Evolutionary conservation across 768 basidiomycete species (phyloP), one percentile per base, ranked within the genome.

Genomic region (Lyophyllum shimeji): DNA sequence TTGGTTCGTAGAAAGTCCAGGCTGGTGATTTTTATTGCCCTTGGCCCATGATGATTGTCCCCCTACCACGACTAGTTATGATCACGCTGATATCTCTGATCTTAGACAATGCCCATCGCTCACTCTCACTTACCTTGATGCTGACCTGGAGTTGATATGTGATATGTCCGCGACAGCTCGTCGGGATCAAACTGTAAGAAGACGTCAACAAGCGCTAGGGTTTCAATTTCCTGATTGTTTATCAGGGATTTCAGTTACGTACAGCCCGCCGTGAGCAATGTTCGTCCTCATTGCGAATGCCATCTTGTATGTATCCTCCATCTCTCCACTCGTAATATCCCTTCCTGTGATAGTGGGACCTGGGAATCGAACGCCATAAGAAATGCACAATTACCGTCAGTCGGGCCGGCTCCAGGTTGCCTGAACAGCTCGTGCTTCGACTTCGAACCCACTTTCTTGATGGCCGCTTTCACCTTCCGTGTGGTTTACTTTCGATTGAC

Each of bases 361-460:
- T 12, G 23, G 43, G 11, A 23, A 44, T 4, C 3, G 43, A 3
- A 13, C 21, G 2, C 21, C 20, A 12, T 1, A 24, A 27, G 29
- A 43, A 33, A 48, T 23, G 1, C 17, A 39, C 21, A 48, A 4
- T 7, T 21, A 24, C 17, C 29, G 13, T 21, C 47, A 23, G n/a
- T 50, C 37, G 40, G 20, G 8, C 18, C 47, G 31, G 40, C 21
- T 34, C 29, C n/a, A 20, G 37, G 6, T 12, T 15, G 17, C 13
- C 37, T 18, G 39, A 40, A 45, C 43, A 43, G 50, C 24, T 29
- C 24, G 24, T 45, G 52, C 52, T 44, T 53, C 43, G 40, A 55
- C 52, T 52, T 49, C 52, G 7, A 31, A 29, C 21, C 46, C 24
- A 51, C 8, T 46, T 11, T 18, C 46, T 39, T 56, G 50, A 59